Evolutionary conservation across 371 early-diverging fungal genomes (phyloP).

Genomic region (Circinella minor): DNA sequence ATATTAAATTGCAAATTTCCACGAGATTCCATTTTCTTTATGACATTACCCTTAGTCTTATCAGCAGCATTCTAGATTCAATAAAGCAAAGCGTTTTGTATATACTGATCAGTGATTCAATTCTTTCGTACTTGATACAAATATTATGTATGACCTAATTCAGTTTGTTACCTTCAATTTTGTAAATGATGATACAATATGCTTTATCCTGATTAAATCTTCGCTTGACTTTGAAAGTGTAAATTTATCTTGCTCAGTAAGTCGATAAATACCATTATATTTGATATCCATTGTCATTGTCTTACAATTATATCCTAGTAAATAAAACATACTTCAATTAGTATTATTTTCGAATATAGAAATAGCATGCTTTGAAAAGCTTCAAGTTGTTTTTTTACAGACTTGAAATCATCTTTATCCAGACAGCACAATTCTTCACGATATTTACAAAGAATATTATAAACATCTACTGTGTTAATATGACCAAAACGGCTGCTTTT

Average conservation of each 20-base stretch:
- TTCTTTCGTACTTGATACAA: too few relatives aligned
- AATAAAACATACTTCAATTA: background rate
- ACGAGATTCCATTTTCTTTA: too few relatives aligned
- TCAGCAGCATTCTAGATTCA: too few relatives aligned
- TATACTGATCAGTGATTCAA: background rate
- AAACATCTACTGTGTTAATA: too few relatives aligned
- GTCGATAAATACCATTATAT: conserved; percentile 13
- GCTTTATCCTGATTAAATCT: background rate
- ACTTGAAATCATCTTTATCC: too few relatives aligned
- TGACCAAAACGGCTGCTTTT: background rate
- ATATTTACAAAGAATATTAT: too few relatives aligned
- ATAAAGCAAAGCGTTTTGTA: background rate
- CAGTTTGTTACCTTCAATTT: background rate
- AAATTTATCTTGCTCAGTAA: conserved; percentile 5
- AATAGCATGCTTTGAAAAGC: too few relatives aligned
- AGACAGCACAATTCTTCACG: too few relatives aligned
- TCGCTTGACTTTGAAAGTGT: background rate
- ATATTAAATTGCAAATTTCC: background rate
- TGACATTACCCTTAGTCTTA: too few relatives aligned
- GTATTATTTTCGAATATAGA: background rate
- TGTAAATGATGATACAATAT: background rate
- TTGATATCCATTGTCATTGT: conserved; percentile 11
- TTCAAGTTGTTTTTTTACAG: too few relatives aligned
- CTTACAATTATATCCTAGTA: background rate
- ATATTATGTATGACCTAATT: too few relatives aligned